Evolutionary conservation across 257 asterid genomes (phyloP).

Genomic region (Paraleonurus japonicus): DNA sequence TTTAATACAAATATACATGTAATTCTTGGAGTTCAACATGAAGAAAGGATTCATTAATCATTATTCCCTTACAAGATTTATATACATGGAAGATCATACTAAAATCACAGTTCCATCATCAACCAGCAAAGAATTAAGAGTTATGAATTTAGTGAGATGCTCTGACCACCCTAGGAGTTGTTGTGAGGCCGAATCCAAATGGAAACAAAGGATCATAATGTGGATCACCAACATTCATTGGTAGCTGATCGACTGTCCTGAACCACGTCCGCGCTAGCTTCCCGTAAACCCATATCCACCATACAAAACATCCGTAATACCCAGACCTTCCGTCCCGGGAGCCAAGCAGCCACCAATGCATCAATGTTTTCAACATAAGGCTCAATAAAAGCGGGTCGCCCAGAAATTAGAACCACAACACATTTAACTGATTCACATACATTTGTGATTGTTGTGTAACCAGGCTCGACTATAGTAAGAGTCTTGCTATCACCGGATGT

Average conservation of each 20-base stretch:
- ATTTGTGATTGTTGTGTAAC: conserved; percentile 36
- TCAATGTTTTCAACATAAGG: conserved; percentile 49
- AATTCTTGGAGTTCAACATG: background rate
- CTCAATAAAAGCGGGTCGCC: conserved; percentile 55
- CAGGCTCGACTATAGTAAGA: conserved; percentile 41
- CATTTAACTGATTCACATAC: conserved; percentile 46
- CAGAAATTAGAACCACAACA: conserved; percentile 48
- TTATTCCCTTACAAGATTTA: background rate
- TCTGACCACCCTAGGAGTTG: conserved; percentile 27
- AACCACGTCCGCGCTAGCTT: conserved; percentile 60
- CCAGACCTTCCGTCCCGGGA: conserved; percentile 69
- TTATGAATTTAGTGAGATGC: conserved; percentile 24
- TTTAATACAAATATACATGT: background rate
- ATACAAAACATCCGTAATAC: conserved; percentile 52
- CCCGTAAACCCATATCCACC: conserved; percentile 58
- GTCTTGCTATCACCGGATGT: conserved; percentile 43
- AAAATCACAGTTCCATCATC: background rate
- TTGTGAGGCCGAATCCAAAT: conserved; percentile 54
- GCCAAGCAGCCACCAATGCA: conserved; percentile 65
- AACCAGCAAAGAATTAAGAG: conserved; percentile 12
- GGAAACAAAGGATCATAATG: conserved; percentile 57
- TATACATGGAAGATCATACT: background rate
- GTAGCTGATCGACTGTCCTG: conserved; percentile 55
- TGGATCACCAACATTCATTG: conserved; percentile 57
- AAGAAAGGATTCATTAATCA: background rate